phyloP scores from a whole-genome alignment of 768 basidiomycete species.

The Gloeophyllum trabeum region DNA sequence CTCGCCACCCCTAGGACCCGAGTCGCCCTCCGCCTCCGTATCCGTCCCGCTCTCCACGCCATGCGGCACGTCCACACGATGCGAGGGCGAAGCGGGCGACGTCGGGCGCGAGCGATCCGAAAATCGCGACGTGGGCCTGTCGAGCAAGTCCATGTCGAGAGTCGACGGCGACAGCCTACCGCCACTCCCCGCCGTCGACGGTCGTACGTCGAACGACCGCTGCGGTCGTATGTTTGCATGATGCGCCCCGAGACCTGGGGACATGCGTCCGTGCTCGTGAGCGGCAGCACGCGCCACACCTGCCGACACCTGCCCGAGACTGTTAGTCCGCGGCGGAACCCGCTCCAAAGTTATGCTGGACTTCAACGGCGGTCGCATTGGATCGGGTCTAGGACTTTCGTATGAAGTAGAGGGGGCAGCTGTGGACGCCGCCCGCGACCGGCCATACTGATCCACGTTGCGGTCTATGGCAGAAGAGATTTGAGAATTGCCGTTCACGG shows the following conservation, averaged over 20 bases:
- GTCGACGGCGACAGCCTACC: constrained; percentile 7
- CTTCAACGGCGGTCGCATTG: background rate
- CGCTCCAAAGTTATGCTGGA: background rate
- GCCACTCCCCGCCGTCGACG: constrained; percentile 9
- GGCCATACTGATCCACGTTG: background rate
- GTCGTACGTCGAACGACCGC: constrained; percentile 15
- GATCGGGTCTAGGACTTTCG: background rate
- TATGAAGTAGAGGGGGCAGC: background rate
- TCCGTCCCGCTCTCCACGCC: constrained; percentile 68
- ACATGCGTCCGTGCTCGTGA: background rate
- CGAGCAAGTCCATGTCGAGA: constrained; percentile 19
- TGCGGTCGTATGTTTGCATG: constrained; percentile 9
- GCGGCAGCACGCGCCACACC: background rate
- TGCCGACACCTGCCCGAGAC: background rate
- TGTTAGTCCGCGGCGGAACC: background rate
- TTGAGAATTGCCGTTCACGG: background rate
- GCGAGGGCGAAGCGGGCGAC: constrained; percentile 48
- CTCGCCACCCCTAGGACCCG: too few relatives aligned
- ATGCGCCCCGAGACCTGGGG: background rate
- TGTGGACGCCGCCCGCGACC: background rate
- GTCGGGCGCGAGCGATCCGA: constrained; percentile 13
- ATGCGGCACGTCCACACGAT: constrained; percentile 60
- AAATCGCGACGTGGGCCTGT: constrained; percentile 8
- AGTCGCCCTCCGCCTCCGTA: constrained; percentile 48
- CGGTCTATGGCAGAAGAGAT: background rate